Evolutionary conservation across 106 monocot genomes (phyloP).

Genomic region (Ottelia alismoides): DNA sequence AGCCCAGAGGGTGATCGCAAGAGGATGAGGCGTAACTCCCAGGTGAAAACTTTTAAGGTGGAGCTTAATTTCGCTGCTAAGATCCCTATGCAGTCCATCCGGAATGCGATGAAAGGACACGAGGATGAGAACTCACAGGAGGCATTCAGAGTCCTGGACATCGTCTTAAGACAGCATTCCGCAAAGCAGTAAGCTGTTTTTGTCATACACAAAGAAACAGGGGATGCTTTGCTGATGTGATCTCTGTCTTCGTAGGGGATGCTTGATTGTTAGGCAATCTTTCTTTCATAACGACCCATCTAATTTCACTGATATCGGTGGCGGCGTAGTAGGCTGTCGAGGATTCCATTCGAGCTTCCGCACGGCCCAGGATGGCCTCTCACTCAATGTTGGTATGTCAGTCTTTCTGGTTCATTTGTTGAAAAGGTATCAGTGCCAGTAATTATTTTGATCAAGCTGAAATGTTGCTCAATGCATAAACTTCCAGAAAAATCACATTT

Average conservation of each 20-base stretch:
- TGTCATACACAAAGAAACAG: too few relatives aligned
- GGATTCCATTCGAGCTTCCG: conserved; percentile 81
- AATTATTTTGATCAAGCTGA: too few relatives aligned
- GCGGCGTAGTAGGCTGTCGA: conserved; percentile 62
- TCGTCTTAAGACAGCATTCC: conserved; percentile 66
- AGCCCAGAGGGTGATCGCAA: conserved; percentile 54
- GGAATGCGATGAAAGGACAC: conserved; percentile 44
- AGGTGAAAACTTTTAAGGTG: conserved; percentile 57
- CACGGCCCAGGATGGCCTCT: conserved; percentile 38
- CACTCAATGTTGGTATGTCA: conserved; percentile 64
- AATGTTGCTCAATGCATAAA: too few relatives aligned
- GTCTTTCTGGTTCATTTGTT: too few relatives aligned
- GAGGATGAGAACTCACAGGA: conserved; percentile 67
- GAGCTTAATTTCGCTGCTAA: conserved; percentile 59
- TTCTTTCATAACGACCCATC: conserved; percentile 57
- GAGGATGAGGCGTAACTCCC: conserved; percentile 28
- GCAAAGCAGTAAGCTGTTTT: conserved; percentile 48
- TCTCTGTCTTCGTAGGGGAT: conserved; percentile 57
- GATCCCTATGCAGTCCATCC: conserved; percentile 61
- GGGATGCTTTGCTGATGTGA: too few relatives aligned
- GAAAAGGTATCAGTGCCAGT: too few relatives aligned
- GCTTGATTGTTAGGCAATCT: conserved; percentile 69
- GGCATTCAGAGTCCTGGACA: conserved; percentile 73
- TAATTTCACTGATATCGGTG: conserved; percentile 56
- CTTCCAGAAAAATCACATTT: too few relatives aligned